phyloP scores from a whole-genome alignment of 1,139 yeast species.

The Suhomyces atakaporum region DNA sequence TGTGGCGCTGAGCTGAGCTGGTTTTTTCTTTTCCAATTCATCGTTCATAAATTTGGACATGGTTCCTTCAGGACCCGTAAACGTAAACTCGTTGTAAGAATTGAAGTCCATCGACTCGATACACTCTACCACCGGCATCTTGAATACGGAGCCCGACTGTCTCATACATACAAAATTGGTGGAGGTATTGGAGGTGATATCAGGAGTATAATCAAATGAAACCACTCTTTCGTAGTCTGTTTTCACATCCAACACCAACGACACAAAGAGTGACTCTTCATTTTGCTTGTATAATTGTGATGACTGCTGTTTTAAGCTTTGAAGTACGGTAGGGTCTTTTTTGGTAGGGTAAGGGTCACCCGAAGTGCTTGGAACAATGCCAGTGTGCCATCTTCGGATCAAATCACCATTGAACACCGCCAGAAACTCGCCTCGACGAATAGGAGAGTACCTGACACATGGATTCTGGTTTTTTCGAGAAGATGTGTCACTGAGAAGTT shows the following conservation, averaged over 20 bases:
- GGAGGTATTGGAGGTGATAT: conserved; percentile 44
- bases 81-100: conserved; percentile 67
- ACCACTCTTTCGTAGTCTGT: conserved; percentile 81
- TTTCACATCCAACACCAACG: conserved; percentile 72
- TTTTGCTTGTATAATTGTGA: conserved; percentile 37
- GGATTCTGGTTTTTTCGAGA: conserved; percentile 62
- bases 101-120: conserved; percentile 66
- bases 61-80: conserved; percentile 66
- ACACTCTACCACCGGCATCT: conserved; percentile 74
- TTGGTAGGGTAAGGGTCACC: conserved; percentile 2
- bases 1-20: conserved; percentile 1
- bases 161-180: conserved; percentile 77
- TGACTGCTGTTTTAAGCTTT: conserved; percentile 38
- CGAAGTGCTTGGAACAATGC: conserved; percentile 47
- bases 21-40: conserved; percentile 7
- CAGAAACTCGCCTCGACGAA: conserved; percentile 72
- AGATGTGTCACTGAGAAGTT: conserved; percentile 64
- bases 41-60: conserved; percentile 38
- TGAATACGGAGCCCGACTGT: conserved; percentile 83
- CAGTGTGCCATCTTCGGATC: conserved; percentile 81
- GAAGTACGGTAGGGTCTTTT: conserved; percentile 18
- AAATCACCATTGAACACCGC: conserved; percentile 78
- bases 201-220: conserved; percentile 81
- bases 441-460: conserved; percentile 71
- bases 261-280: conserved; percentile 67